These are phyloP conservation scores for Pezizomycotina sp. DNA, from an alignment of 2,329 filamentous ascomycete genomes.

Conservation along the genomic window DNA sequence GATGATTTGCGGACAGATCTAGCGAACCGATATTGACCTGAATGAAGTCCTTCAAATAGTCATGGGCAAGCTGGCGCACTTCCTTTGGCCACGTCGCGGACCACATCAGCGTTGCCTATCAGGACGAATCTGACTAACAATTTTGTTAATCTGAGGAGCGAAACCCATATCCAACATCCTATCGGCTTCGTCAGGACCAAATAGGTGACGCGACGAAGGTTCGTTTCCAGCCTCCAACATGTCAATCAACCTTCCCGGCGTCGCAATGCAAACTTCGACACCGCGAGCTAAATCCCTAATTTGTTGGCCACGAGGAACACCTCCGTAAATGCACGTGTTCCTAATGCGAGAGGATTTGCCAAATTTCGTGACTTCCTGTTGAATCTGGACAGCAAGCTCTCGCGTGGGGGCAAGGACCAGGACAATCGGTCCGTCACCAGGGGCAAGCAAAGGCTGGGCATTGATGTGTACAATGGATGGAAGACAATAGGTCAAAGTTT, in stretches of 20 bases:
- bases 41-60: conserved; percentile 83
- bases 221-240: conserved; percentile 83
- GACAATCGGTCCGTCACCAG: conserved; percentile 90
- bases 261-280: conserved; percentile 97
- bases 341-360: conserved; percentile 94
- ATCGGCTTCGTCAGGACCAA: conserved; percentile 93
- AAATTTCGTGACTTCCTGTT: conserved; percentile 96
- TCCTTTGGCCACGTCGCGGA: conserved; percentile 91
- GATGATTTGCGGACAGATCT: conserved; percentile 94
- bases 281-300: conserved; percentile 88
- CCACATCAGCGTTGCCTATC: conserved; percentile 90
- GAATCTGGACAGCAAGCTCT: conserved; percentile 96
- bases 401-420: conserved; percentile 89
- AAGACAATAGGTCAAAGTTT: conserved; percentile 95
- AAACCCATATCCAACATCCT: conserved; percentile 99
- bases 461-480: conserved; percentile 99
- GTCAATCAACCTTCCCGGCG: conserved; percentile 92
- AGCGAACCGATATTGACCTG: conserved; percentile 97
- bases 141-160: conserved; percentile 87
- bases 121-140: conserved; percentile 77
- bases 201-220: conserved; percentile 74
- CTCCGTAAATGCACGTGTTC: conserved; percentile 97
- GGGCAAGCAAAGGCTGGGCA: conserved; percentile 86
- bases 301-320: conserved; percentile 93
- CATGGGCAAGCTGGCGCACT: conserved; percentile 84